Evolutionary conservation across 169 alveolate genomes (phyloP).

Genomic region (Plasmodium inui): DNA sequence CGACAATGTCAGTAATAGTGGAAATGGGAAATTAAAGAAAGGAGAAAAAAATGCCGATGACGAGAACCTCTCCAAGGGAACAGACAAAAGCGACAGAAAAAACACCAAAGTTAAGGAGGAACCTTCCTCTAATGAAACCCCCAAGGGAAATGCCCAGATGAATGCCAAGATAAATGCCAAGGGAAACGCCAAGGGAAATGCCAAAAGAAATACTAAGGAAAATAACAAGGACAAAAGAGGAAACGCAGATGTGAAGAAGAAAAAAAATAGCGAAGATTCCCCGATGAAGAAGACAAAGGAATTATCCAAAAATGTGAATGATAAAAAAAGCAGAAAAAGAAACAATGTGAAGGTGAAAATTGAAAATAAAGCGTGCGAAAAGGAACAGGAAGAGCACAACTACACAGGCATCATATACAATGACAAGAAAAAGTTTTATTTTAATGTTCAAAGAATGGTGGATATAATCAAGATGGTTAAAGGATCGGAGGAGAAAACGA

Average conservation of each 20-base stretch:
- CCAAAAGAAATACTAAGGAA: not conserved
- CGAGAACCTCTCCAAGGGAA: not conserved
- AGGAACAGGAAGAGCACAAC: conserved; percentile 30
- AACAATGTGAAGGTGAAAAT: not conserved
- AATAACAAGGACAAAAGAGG: not conserved
- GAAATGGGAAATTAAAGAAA: not conserved
- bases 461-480: conserved; percentile 51
- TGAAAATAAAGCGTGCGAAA: not conserved
- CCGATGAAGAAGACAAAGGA: not conserved
- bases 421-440: conserved; percentile 43
- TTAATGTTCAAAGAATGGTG: conserved; percentile 9
- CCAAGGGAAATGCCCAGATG: not conserved
- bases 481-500: conserved; percentile 52
- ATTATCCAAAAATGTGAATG: not conserved
- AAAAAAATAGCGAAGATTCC: not conserved
- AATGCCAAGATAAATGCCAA: not conserved
- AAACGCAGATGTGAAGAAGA: not conserved
- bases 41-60: not conserved
- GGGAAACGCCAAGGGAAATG: not conserved
- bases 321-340: not conserved
- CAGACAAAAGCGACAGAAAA: not conserved
- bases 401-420: conserved; percentile 52
- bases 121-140: not conserved
- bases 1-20: not conserved
- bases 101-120: not conserved